Base-by-base conservation (phyloP, 2,329 filamentous ascomycete species). In the Ophiostoma australiae region DNA sequence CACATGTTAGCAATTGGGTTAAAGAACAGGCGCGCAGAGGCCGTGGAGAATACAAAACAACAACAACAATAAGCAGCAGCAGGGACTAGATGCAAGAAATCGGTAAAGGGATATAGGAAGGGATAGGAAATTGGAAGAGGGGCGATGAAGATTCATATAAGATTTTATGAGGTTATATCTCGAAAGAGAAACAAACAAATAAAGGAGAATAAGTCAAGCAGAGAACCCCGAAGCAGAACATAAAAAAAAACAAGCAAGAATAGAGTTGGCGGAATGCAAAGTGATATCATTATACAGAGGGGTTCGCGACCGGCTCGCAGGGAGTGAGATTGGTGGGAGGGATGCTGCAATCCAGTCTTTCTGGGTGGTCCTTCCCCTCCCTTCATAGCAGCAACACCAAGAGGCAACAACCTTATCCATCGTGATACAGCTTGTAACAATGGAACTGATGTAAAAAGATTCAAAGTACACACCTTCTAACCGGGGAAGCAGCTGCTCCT, bases 401-500 rank as follows among this genome's bases (percentile, higher is more conserved):
- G 23, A 27, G 27, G 13, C 11, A 31, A n/a, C 17, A 39, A 8
- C 23, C 33, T 48, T 20, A 6, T 20, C 0, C 20, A 20, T 4
- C 17, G n/a, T 58, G 52, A 13, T 10, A 58, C 52, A 58, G 10
- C 52, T 15, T 58, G n/a, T 13, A 27, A 27, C n/a, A 58, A 58
- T 58, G 11, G 27, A 58, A 58, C 52, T 27, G 52, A 1, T 20
- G 17, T 13, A 5, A 58, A 58, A 58, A 31, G 5, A 35, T 3
- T 63, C 8, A 31, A 31, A 33, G 27, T n/a, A 73, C 87, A 75
- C 84, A 97, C 94, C 90, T 72, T 97, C 84, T 69, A 99, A 91
- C 74, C 94, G 86, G 69, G 95, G 95, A 61, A 91, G 83, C 82
- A 99, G 84, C 72, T 88, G 87, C 79, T 98, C 94, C 80, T 98